A percentile compares a stretch with the other conserved stretches of the same genome.
Evolutionary conservation across 2,329 filamentous ascomycete genomes (phyloP).

Genomic region (Calonectria honghensis): DNA sequence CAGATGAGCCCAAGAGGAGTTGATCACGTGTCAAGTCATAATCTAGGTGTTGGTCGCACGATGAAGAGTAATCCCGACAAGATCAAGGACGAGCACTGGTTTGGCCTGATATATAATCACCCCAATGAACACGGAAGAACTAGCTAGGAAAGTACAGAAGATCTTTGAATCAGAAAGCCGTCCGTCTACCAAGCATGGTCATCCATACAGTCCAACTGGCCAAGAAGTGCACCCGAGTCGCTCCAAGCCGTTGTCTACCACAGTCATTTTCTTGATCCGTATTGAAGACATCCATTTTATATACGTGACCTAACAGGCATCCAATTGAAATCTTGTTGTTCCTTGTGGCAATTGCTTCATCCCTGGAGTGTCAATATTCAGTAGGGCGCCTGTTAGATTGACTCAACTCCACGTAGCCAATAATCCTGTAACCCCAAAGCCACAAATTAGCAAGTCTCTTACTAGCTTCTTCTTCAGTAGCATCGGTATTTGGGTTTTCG

Average conservation of each 20-base stretch:
- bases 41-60: neutral
- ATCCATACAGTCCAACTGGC: too few relatives aligned
- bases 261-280: neutral
- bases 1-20: neutral
- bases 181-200: too few relatives aligned
- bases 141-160: neutral
- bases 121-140: too few relatives aligned
- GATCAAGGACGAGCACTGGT: too few relatives aligned
- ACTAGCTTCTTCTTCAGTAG: too few relatives aligned
- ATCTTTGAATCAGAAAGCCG: too few relatives aligned
- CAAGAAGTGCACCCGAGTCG: neutral
- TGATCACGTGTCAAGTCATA: neutral
- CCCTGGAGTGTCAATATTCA: neutral
- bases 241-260: neutral
- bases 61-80: neutral
- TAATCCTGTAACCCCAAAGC: neutral
- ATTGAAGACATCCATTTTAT: neutral
- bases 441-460: neutral
- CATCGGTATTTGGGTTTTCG: neutral
- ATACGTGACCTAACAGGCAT: neutral
- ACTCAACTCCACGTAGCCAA: neutral
- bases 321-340: neutral
- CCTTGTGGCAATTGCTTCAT: neutral
- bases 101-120: too few relatives aligned
- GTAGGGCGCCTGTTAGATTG: neutral